These are phyloP conservation scores for Coniochaeta sp. DNA, from an alignment of 2,329 filamentous ascomycete genomes.

Conservation along the genomic window DNA sequence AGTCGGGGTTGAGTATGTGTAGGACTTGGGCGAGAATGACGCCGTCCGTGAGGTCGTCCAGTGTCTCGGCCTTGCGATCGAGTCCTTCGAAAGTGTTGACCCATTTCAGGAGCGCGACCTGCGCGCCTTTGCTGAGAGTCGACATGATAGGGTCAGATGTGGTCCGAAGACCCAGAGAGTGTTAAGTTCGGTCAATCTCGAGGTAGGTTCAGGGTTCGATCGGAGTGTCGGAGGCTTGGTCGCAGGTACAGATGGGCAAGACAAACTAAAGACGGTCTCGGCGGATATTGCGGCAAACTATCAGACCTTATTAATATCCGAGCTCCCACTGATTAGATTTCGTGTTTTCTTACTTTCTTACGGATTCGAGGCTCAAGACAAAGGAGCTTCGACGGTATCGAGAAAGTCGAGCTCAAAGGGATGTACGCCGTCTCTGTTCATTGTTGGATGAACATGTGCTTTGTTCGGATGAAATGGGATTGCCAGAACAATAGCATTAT, in stretches of 20 bases:
- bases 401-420: background rate
- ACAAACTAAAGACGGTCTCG: background rate
- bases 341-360: background rate
- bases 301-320: background rate
- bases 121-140: conserved; percentile 34
- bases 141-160: background rate
- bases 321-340: background rate
- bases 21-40: conserved; percentile 47
- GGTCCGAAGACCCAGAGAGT: background rate
- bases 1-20: conserved; percentile 49
- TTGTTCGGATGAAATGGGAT: background rate
- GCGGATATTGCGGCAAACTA: background rate
- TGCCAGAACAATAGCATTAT: background rate
- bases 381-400: background rate
- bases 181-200: background rate
- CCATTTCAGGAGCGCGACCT: conserved; percentile 50
- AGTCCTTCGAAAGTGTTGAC: conserved; percentile 37
- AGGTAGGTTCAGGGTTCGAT: background rate
- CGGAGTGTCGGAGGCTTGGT: background rate
- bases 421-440: background rate
- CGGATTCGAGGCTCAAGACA: background rate
- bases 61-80: conserved; percentile 34
- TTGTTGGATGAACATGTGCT: background rate
- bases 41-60: conserved; percentile 46
- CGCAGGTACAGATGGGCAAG: background rate